Conservation (phyloP, 805 yeast species). For the Candida succiphila region DNA sequence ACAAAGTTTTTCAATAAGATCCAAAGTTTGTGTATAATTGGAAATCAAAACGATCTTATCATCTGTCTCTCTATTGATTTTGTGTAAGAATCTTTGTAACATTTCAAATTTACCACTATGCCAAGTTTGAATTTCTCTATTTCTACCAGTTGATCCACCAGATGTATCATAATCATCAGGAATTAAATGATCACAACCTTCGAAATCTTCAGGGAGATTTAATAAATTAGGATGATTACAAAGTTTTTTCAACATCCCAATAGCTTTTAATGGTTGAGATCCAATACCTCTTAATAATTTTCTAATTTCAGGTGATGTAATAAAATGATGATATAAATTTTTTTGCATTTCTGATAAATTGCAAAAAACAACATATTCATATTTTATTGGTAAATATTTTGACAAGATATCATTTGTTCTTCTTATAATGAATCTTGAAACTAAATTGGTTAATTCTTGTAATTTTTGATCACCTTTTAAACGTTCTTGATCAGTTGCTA, state of each 20-base stretch:
- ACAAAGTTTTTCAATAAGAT: slow-evolving; percentile 82
- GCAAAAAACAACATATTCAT: slow-evolving; percentile 94
- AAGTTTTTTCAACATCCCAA: slow-evolving; percentile 77
- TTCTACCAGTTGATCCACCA: slow-evolving; percentile 37
- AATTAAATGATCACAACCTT: slow-evolving; percentile 51
- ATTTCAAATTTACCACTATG: slow-evolving; percentile 81
- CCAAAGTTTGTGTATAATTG: slow-evolving; percentile 90
- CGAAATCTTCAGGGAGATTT: slow-evolving; percentile 66
- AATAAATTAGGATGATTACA: slow-evolving; percentile 92
- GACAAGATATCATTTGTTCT: slow-evolving; percentile 92
- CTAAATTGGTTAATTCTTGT: slow-evolving; percentile 60
- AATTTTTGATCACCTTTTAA: slow-evolving; percentile 60
- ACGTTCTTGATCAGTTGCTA: slow-evolving; percentile 74
- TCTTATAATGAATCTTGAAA: slow-evolving; percentile 84
- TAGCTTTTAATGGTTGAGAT: slow-evolving; percentile 82
- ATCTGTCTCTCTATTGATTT: slow-evolving; percentile 71
- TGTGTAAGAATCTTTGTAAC: slow-evolving; percentile 71
- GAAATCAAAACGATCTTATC: slow-evolving; percentile 94
- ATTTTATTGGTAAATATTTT: slow-evolving; percentile 89
- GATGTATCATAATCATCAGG: slow-evolving; percentile 68
- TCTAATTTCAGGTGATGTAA: slow-evolving; percentile 70
- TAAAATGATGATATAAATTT: slow-evolving; percentile 58
- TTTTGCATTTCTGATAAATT: slow-evolving; percentile 71
- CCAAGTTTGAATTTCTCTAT: slow-evolving; percentile 68
- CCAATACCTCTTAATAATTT: slow-evolving; percentile 56